Evolutionary conservation across 805 yeast genomes (phyloP), one percentile per base, ranked within the genome.

Genomic region (Monosporozyma aerobia): DNA sequence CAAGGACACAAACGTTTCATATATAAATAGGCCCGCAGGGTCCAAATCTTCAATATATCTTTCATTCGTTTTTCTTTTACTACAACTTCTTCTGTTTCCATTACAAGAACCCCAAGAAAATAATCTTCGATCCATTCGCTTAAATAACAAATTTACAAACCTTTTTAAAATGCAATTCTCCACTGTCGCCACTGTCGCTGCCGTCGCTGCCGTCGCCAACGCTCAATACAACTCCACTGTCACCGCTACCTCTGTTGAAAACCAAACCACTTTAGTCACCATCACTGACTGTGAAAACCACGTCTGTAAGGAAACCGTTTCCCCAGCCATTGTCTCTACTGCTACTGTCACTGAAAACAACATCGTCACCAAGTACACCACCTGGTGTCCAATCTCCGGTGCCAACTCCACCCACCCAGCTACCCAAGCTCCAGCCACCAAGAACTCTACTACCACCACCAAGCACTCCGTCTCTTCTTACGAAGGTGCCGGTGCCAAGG

Each of bases 401-500:
- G 33, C 50, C 37, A 50, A 52, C 54, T 63, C 58, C 65, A 51
- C 47, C 43, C 44, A 25, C 37, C 39, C 49, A 14, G 14, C 50
- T 27, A 25, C 48, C 43, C 7, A 44, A 7, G 45, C 54, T 51
- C 63, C 58, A 37, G 63, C 64, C 55, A 59, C 69, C 54, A 54
- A 62, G 66, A 63, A 64, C 61, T 50, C 56, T 30, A 51, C 55
- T 46, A 48, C 53, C 44, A 37, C 58, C 41, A 40, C 57, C 49
- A 51, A 51, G 56, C 41, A 56, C 61, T 37, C 63, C 49, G 58
- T 57, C 47, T 48, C 72, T 51, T 59, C 74, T 40, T 53, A 58
- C 69, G 63, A 65, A 54, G 76, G 72, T 69, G 77, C 72, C 58
- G 78, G 76, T 57, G 76, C 59, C 51, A 69, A 64, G 64, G 75